phyloP scores from a whole-genome alignment of 805 yeast genomes.

The Wickerhamomyces canadensis region DNA sequence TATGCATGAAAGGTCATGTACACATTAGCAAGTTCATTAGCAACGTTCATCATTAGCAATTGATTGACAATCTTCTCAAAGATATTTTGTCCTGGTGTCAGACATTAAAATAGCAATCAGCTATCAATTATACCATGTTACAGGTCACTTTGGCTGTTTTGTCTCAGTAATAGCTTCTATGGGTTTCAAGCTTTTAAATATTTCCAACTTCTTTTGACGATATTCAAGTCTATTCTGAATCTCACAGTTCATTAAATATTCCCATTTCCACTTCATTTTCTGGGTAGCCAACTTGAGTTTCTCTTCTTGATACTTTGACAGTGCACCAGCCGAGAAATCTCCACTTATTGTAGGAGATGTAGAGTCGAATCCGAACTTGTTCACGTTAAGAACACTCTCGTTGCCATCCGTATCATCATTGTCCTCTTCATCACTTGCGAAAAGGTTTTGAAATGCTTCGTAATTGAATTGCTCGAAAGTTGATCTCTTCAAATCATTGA shows the following conservation, averaged over 20 bases:
- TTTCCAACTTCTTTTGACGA: neutral
- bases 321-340: no score
- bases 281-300: neutral
- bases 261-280: conserved; percentile 1
- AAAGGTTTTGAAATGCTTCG: neutral
- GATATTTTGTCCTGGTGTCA: no score
- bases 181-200: neutral
- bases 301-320: no score
- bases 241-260: neutral
- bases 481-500: neutral
- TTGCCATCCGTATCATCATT: neutral
- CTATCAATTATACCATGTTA: neutral
- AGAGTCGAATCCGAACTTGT: no score
- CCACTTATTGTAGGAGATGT: no score
- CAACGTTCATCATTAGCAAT: no score
- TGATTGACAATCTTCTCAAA: no score
- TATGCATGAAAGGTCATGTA: no score
- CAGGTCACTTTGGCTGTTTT: neutral
- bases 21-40: no score
- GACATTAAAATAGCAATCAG: no score
- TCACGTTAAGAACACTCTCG: no score
- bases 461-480: neutral
- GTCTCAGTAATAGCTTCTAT: no score
- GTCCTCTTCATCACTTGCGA: neutral
- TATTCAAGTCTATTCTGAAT: neutral